These are phyloP conservation scores for Aspergillus homomorphus DNA, from an alignment of 495 filamentous ascomycete genomes.

Conservation along the genomic window DNA sequence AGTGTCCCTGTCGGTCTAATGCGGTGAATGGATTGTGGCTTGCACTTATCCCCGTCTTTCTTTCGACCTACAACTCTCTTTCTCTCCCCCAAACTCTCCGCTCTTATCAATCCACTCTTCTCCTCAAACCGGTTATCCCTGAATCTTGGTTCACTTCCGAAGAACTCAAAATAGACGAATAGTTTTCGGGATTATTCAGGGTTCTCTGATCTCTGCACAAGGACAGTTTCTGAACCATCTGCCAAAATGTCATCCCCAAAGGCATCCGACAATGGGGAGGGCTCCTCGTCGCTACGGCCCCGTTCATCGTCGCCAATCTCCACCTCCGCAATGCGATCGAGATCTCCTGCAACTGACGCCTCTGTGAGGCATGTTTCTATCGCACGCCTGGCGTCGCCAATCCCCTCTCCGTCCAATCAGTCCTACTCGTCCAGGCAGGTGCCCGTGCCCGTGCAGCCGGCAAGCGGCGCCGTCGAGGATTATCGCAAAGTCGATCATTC, in stretches of 20 bases:
- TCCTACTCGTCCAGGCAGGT: slow-evolving; percentile 45
- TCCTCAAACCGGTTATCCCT: background rate
- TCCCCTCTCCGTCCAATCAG: slow-evolving; percentile 48
- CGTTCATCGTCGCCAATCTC: slow-evolving; percentile 39
- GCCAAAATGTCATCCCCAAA: slow-evolving; percentile 27
- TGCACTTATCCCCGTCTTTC: background rate
- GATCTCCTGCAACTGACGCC: slow-evolving; percentile 46
- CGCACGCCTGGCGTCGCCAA: slow-evolving; percentile 68
- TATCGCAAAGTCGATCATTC: slow-evolving; percentile 35
- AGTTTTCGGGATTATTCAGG: slow-evolving; percentile 2
- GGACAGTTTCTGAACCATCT: slow-evolving; percentile 4
- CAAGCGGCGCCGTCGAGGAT: slow-evolving; percentile 27
- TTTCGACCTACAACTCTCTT: background rate
- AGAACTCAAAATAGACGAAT: slow-evolving; percentile 9
- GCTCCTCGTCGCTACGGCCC: slow-evolving; percentile 34
- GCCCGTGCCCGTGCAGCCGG: slow-evolving; percentile 32
- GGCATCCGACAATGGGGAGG: slow-evolving; percentile 37
- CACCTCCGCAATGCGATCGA: slow-evolving; percentile 34
- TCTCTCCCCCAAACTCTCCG: background rate
- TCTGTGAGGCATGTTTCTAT: slow-evolving; percentile 62
- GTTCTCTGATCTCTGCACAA: background rate
- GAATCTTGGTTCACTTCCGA: slow-evolving; percentile 1
- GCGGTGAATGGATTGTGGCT: background rate
- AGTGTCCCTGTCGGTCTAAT: background rate
- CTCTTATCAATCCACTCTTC: background rate